Evolutionary conservation across 495 filamentous ascomycete species (phyloP), one percentile per base, ranked within the genome.

Genomic region (Xeromyces bisporus): DNA sequence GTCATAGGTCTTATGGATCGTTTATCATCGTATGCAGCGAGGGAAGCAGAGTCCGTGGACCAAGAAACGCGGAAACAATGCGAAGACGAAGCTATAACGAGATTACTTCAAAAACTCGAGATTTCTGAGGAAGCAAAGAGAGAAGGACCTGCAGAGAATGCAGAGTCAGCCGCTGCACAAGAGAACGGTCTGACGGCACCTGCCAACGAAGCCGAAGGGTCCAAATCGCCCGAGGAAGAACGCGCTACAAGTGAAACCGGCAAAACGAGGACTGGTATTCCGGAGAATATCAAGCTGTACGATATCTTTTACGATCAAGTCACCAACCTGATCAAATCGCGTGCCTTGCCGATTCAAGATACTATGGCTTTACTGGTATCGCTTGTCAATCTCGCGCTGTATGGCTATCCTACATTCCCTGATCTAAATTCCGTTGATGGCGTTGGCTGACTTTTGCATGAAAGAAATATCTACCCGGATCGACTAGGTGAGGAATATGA

Each of bases 291-390:
- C 31, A 87, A 78, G 52, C 69, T 97, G 7, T 97, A 94, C 55
- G 85, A 93, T 55, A 85, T 96, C 26, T 97, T 97, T 58, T 92
- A 93, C 47, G 80, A 91, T 28, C 89, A 97, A 47, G 91, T 96
- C 31, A 76, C 85, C 38, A 84, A 83, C 44, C 65, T 97, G 26
- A 85, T 96, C 39, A 82, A 81, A 52, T 76, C 77, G 11, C 85
- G 93, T 44, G 75, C 81, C 39, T 63, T 97, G 34, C 77, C 84
- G 3, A 93, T 97, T 32, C 83, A 92, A 51, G 89, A 97, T 51
- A 93, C 80, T 13, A 89, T 87, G 40, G 89, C 85, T 8, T 60
- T 96, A 17, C 64, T 93, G 21, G 86, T 91, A 15, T 97, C 89
- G 4, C 67, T 97, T 21, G 71, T 80, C 9, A 94, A 96, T 46